Conservation (phyloP, 441 rosid species). For the Dalechampia spathulata region DNA sequence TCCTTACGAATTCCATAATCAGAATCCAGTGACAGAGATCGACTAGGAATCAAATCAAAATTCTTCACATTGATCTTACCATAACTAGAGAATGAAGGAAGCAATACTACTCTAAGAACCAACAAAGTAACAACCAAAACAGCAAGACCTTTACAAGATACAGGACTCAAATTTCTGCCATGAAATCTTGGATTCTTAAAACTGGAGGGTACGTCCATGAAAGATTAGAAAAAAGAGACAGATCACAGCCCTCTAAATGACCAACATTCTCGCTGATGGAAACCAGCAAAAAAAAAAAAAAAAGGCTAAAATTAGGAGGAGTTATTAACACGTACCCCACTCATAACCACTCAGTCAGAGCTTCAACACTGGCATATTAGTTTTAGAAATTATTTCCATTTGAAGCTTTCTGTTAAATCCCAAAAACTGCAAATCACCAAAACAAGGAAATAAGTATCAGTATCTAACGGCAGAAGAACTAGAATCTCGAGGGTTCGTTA, state of each 20-base stretch:
- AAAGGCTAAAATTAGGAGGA: too few species aligned
- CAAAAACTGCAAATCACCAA: conserved; percentile 19
- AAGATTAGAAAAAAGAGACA: conserved; percentile 1
- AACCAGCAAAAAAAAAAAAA: too few species aligned
- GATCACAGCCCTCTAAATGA: too few species aligned
- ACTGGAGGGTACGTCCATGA: conserved; percentile 38
- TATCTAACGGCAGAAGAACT: neutral
- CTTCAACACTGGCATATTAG: neutral
- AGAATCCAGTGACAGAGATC: conserved; percentile 19
- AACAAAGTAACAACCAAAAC: conserved; percentile 43
- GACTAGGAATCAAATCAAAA: conserved; percentile 15
- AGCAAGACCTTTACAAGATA: conserved; percentile 47
- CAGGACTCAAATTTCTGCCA: conserved; percentile 29
- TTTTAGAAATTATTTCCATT: neutral
- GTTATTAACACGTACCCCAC: too few species aligned
- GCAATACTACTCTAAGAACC: conserved; percentile 37
- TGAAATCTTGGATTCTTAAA: conserved; percentile 34
- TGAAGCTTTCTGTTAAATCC: neutral
- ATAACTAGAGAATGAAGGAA: conserved; percentile 31
- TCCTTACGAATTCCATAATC: conserved; percentile 36
- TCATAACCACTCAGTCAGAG: too few species aligned
- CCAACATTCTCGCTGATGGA: too few species aligned
- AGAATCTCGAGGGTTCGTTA: too few species aligned
- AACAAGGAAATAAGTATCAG: conserved; percentile 8
- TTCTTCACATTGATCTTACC: conserved; percentile 15